Evolutionary conservation across 768 basidiomycete species (phyloP), one percentile per base, ranked within the genome.

Genomic region (Lepiota venenata): DNA sequence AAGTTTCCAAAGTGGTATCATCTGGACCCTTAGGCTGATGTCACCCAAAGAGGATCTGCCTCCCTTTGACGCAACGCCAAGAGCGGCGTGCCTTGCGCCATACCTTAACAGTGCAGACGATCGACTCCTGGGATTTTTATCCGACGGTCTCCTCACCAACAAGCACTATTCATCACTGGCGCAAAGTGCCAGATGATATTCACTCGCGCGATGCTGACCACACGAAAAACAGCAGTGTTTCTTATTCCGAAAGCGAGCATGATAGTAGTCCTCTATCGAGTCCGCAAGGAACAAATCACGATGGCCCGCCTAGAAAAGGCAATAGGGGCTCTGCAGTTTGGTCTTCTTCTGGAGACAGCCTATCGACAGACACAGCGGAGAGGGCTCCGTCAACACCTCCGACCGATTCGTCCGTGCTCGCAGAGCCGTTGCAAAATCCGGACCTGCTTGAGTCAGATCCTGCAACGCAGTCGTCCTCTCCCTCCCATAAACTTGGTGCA

Each of bases 101-200:
- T 41, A 51, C 70, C 29, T 57, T 63, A 39, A 69, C 68, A 4
- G 64, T 74, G 41, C 73, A 72, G 42, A 85, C 88, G 9, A 69
- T 85, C 51, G 90, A 88, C 51, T 91, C 90, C 2, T 93, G 90
- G 90, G 89, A 93, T 64, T 93, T 93, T 66, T 65, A 77, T 20
- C 72, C 80, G 0, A 80, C 78, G 9, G 55, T 76, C 10, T 65
- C 73, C 55, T 75, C 77, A 5, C 72, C 69, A 10, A 64, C 60
- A 35, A 66, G 63, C 10, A 68, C 63, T 57, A 58, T 67, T 64
- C 35, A 58, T 66, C 32, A 47, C 66, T 48, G 54, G 60, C 42
- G 66, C 69, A 60, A 56, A 63, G 56, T 47, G 60, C 35, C 53
- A 20, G 55, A 56, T 21, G 54, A 52, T 25, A 12, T 25, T 27